A percentile compares a stretch with the other conserved stretches of the same genome.
Conservation (phyloP, 305 asterid genomes). For the Fraxinus platypoda region DNA sequence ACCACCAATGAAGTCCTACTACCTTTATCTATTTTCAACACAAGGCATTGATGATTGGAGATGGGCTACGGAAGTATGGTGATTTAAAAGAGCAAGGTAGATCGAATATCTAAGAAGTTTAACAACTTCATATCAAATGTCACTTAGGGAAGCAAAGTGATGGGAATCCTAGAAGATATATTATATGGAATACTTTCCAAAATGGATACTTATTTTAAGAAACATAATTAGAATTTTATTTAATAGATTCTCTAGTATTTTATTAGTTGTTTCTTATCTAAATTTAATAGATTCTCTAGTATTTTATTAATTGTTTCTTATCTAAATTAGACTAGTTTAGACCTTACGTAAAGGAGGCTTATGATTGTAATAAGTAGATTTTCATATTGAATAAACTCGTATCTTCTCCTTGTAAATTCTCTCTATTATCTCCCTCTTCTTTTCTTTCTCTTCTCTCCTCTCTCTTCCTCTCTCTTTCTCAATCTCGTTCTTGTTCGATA, state of each 20-base stretch:
- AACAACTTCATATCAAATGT: background rate
- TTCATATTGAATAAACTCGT: background rate
- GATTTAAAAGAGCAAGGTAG: background rate
- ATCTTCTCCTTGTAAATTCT: background rate
- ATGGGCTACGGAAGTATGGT: background rate
- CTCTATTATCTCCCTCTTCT: background rate
- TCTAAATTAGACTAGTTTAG: background rate
- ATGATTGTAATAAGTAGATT: background rate
- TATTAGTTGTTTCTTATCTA: background rate
- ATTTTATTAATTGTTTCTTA: too few species aligned
- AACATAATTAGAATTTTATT: background rate
- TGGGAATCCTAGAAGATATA: background rate
- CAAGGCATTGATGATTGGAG: background rate
- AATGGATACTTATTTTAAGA: background rate
- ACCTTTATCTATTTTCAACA: background rate
- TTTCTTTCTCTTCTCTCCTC: background rate
- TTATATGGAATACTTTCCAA: background rate
- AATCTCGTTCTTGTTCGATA: background rate
- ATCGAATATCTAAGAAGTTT: background rate
- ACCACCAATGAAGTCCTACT: constrained; percentile 7
- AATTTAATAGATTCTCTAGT: background rate
- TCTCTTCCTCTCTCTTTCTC: background rate
- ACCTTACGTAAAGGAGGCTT: background rate
- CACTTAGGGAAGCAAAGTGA: background rate
- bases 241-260: background rate